Conservation (phyloP, 371 early-diverging fungal species). For the Mucor irregularis region DNA sequence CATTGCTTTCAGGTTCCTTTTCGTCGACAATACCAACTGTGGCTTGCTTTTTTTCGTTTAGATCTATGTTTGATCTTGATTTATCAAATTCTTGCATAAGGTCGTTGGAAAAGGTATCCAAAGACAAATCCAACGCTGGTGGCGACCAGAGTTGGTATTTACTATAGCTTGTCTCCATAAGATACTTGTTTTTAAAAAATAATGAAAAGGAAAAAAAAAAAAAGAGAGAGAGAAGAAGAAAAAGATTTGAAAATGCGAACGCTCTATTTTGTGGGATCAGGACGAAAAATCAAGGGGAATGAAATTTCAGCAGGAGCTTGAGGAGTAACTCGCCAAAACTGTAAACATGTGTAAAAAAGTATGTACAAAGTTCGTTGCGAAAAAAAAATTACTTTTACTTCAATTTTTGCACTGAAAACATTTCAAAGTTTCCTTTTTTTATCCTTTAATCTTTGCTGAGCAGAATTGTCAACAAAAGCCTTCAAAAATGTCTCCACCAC, state of each 20-base stretch:
- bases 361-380: too few relatives aligned
- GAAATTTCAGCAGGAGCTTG: background rate
- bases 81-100: constrained; percentile 30
- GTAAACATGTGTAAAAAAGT: too few relatives aligned
- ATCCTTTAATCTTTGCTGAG: background rate
- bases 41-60: background rate
- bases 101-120: constrained; percentile 34
- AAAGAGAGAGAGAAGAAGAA: constrained; percentile 4
- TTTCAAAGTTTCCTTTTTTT: background rate
- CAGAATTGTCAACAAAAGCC: background rate
- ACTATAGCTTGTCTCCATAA: constrained; percentile 13
- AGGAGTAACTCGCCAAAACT: background rate
- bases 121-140: constrained; percentile 17
- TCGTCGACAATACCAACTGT: too few relatives aligned
- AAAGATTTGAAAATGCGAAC: background rate
- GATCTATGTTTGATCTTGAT: constrained; percentile 1
- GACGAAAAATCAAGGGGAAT: background rate
- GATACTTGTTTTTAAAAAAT: background rate
- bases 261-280: too few relatives aligned
- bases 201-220: constrained; percentile 1
- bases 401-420: too few relatives aligned
- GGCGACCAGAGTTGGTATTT: constrained; percentile 24
- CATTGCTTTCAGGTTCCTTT: too few relatives aligned
- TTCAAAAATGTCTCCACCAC: background rate
- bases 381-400: too few relatives aligned